A percentile compares a stretch with the other conserved stretches of the same genome.
These are phyloP conservation scores for Kwoniella botswanensis DNA, from an alignment of 768 basidiomycete genomes.

Conservation along the genomic window DNA sequence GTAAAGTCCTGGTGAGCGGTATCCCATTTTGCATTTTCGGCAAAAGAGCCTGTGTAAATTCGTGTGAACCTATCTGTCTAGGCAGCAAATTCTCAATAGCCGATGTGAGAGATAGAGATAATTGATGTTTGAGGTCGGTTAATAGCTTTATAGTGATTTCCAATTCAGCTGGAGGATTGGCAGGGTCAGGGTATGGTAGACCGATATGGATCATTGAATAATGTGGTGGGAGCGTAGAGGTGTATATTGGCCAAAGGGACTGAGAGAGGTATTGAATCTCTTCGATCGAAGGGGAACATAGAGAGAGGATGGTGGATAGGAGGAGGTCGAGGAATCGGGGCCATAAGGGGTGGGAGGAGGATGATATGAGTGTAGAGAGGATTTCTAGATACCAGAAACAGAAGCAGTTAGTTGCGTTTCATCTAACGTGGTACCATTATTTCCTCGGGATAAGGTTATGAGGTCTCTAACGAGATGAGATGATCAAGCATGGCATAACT, in stretches of 20 bases:
- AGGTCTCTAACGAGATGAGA: neutral
- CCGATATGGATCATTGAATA: conserved; percentile 32
- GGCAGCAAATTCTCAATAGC: conserved; percentile 50
- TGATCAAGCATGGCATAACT: conserved; percentile 1
- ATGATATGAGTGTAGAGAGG: conserved; percentile 26
- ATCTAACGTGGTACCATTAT: too few relatives aligned
- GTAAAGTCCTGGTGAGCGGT: conserved; percentile 7
- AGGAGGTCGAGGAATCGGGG: conserved; percentile 55
- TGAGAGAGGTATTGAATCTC: conserved; percentile 45
- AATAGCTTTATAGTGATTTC: conserved; percentile 49
- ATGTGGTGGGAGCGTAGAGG: conserved; percentile 41
- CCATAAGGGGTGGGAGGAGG: conserved; percentile 48
- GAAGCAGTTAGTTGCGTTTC: neutral
- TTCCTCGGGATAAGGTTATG: too few relatives aligned
- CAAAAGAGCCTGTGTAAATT: conserved; percentile 34
- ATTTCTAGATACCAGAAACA: conserved; percentile 30
- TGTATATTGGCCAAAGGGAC: conserved; percentile 56
- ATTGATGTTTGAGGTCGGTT: conserved; percentile 52
- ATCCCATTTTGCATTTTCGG: conserved; percentile 11
- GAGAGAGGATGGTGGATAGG: conserved; percentile 39
- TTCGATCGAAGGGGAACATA: conserved; percentile 29
- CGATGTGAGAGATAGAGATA: conserved; percentile 44
- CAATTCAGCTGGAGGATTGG: conserved; percentile 32
- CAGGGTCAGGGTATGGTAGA: conserved; percentile 7
- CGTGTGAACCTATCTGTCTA: conserved; percentile 31